A percentile compares a stretch with the other conserved stretches of the same genome.
These are phyloP conservation scores for Fusarium citri DNA, from an alignment of 2,329 filamentous ascomycete genomes.

Conservation along the genomic window DNA sequence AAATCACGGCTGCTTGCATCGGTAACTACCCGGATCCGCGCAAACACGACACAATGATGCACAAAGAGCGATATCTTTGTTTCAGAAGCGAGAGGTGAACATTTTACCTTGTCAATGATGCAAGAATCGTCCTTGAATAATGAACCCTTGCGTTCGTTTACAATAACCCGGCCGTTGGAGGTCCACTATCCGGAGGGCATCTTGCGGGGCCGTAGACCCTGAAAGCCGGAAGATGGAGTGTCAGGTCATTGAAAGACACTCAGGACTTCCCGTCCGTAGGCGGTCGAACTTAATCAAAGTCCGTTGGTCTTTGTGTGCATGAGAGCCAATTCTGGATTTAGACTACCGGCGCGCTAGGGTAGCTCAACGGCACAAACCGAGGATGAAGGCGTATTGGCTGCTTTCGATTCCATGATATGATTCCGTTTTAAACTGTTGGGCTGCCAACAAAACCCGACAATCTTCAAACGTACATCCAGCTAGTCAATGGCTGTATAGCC, in stretches of 20 bases:
- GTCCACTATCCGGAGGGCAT: constrained; percentile 26
- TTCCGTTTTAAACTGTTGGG: constrained; percentile 1
- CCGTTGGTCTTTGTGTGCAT: not conserved
- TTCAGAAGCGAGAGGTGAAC: not conserved
- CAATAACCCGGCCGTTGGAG: constrained; percentile 29
- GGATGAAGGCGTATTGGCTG: not conserved
- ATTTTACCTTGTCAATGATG: constrained; percentile 16
- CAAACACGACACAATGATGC: constrained; percentile 16
- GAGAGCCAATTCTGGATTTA: not conserved
- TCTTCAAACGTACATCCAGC: not conserved
- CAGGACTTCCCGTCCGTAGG: not conserved
- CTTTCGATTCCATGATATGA: constrained; percentile 5
- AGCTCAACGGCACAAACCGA: constrained; percentile 9
- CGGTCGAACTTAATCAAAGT: not conserved
- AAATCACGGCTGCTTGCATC: constrained; percentile 31
- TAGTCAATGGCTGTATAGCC: not conserved
- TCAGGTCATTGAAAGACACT: constrained; percentile 9
- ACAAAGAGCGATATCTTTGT: not conserved
- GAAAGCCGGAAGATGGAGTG: constrained; percentile 6
- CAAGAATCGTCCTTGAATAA: constrained; percentile 2
- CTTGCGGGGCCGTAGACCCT: constrained; percentile 38
- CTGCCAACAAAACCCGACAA: not conserved
- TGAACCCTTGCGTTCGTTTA: constrained; percentile 10
- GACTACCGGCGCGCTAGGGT: not conserved
- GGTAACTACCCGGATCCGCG: constrained; percentile 11